Evolutionary conservation across 495 filamentous ascomycete species (phyloP).

Genomic region (Talaromyces thailandensis): DNA sequence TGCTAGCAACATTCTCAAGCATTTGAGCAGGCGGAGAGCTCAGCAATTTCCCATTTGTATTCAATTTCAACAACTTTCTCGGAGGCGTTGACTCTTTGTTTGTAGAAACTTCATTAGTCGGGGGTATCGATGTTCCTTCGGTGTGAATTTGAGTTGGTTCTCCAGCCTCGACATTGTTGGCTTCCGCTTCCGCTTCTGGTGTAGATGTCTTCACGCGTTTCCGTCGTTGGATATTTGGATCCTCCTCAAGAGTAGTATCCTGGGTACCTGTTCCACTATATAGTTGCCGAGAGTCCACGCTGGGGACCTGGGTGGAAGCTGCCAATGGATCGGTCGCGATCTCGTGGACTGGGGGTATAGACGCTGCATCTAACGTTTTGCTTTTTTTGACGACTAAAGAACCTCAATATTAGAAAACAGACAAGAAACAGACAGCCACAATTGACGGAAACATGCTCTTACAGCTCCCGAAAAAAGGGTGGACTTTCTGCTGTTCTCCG

Average conservation of each 20-base stretch:
- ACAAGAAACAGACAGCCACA: neutral
- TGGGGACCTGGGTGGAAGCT: neutral
- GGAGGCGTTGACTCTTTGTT: slow-evolving; percentile 6
- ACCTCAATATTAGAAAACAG: neutral
- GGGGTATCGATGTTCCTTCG: neutral
- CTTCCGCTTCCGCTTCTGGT: neutral
- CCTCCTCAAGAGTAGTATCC: slow-evolving; percentile 18
- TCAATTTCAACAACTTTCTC: slow-evolving; percentile 44
- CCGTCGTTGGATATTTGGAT: slow-evolving; percentile 32
- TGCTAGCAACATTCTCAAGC: slow-evolving; percentile 15
- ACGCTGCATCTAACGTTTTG: neutral
- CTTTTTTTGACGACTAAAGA: slow-evolving; percentile 8
- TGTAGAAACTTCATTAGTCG: neutral
- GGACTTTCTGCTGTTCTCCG: slow-evolving; percentile 28
- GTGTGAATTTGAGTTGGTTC: slow-evolving; percentile 7
- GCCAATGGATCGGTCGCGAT: neutral
- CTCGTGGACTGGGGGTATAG: neutral
- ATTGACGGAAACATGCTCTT: slow-evolving; percentile 1
- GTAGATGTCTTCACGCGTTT: slow-evolving; percentile 42
- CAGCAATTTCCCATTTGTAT: slow-evolving; percentile 47
- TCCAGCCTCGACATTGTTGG: slow-evolving; percentile 2
- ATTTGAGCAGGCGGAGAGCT: slow-evolving; percentile 35
- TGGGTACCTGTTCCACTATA: neutral
- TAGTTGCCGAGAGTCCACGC: neutral
- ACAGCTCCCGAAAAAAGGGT: slow-evolving; percentile 38